These are phyloP conservation scores for Alternaria sp. DNA, from an alignment of 2,329 filamentous ascomycete genomes.

Conservation along the genomic window DNA sequence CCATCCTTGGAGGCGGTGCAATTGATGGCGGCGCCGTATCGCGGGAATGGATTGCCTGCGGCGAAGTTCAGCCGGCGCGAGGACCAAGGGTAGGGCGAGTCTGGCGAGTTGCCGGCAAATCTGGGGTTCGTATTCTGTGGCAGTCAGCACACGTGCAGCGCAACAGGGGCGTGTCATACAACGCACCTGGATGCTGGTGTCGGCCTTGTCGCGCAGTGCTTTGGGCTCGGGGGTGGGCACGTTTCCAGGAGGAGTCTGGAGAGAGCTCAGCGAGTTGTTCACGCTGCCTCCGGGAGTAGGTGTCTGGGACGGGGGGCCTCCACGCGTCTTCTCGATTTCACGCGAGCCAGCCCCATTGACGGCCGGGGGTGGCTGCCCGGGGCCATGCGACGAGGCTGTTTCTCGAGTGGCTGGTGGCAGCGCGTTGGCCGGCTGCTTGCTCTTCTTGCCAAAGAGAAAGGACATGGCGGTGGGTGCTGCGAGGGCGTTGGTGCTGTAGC, in stretches of 20 bases:
- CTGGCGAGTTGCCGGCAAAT: constrained; percentile 62
- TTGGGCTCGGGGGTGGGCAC: constrained; percentile 70
- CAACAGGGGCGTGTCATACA: not conserved
- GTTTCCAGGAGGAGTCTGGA: constrained; percentile 65
- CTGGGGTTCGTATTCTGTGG: constrained; percentile 36
- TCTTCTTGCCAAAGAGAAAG: constrained; percentile 63
- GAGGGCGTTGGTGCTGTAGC: constrained; percentile 30
- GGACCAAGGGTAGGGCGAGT: constrained; percentile 95
- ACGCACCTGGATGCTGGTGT: constrained; percentile 64
- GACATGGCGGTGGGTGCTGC: constrained; percentile 55
- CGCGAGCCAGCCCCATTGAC: constrained; percentile 55
- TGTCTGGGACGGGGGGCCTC: constrained; percentile 53
- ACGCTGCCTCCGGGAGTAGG: constrained; percentile 79
- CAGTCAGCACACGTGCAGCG: constrained; percentile 25
- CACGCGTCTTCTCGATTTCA: constrained; percentile 54
- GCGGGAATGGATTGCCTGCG: constrained; percentile 87
- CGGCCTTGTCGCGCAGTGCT: constrained; percentile 65
- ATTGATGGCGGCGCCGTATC: constrained; percentile 97
- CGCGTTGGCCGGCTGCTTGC: constrained; percentile 52
- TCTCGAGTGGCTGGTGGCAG: constrained; percentile 65
- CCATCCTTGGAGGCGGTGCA: constrained; percentile 92
- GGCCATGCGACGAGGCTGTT: constrained; percentile 64
- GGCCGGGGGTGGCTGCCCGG: constrained; percentile 52
- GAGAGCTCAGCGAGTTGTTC: constrained; percentile 71
- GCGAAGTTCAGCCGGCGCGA: constrained; percentile 88